Evolutionary conservation across 2,329 filamentous ascomycete genomes (phyloP).

Genomic region (Botryosphaeria agaves): DNA sequence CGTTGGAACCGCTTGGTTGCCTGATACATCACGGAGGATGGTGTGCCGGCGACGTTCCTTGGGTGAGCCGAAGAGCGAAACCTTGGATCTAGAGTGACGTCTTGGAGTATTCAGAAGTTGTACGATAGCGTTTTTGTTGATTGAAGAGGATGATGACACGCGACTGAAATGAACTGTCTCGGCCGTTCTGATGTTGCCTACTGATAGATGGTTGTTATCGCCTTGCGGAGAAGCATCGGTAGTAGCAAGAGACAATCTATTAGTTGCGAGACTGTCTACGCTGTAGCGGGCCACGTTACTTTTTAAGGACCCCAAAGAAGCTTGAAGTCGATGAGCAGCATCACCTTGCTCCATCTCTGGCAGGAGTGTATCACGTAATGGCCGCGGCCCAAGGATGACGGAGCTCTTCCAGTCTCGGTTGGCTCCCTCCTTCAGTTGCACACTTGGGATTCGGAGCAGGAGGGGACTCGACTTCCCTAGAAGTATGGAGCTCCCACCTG

Average conservation of each 20-base stretch:
- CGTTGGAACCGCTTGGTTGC: constrained; percentile 14
- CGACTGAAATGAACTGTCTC: constrained; percentile 17
- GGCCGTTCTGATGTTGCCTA: constrained; percentile 15
- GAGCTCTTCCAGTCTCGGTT: constrained; percentile 19
- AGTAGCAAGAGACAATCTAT: constrained; percentile 7
- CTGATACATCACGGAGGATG: constrained; percentile 14
- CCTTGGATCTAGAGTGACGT: constrained; percentile 14
- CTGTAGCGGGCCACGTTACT: constrained; percentile 11
- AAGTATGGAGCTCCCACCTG: constrained; percentile 22
- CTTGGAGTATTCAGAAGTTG: constrained; percentile 18
- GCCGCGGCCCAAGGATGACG: constrained; percentile 14
- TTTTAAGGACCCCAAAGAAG: too few relatives aligned
- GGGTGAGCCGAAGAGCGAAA: constrained; percentile 23
- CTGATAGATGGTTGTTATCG: constrained; percentile 11
- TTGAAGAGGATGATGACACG: constrained; percentile 13
- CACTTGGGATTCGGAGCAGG: constrained; percentile 9
- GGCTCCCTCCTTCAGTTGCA: constrained; percentile 16
- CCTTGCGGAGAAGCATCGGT: constrained; percentile 9
- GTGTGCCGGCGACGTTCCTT: constrained; percentile 11
- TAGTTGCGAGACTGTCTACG: constrained; percentile 7
- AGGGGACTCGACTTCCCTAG: constrained; percentile 18
- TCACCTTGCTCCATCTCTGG: too few relatives aligned
- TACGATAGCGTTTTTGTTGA: constrained; percentile 9
- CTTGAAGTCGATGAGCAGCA: too few relatives aligned
- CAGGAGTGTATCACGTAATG: constrained; percentile 10